Base-by-base conservation (phyloP, 169 alveolate species). In the Plasmodium falciparum region DNA sequence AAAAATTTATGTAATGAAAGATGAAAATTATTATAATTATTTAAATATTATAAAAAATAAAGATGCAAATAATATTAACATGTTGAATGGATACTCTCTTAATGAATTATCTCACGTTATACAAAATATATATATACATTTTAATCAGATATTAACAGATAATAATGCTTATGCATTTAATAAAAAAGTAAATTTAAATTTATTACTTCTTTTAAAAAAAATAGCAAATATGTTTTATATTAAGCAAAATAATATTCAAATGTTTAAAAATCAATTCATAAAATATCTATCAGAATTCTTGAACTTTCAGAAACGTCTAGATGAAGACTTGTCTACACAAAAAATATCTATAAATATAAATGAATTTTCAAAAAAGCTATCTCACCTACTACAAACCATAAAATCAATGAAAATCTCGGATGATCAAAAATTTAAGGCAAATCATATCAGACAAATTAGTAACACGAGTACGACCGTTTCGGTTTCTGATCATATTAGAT, bases 111-210 rank as follows among this genome's bases (percentile, higher is more conserved):
- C 58, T 12, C 71, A 61, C 62, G 43, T 80, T 15, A 15, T 80
- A 17, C 90, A 80, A 4, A 69, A 67, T 26, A 80, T 80, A 33
- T 50, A 26, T 7, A 17, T 47, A 1, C 47, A 66, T 59, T 71
- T 80, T 2, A 80, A 58, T 24, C 50, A 52, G 20, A 39, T 66
- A 45, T 29, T 80, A 26, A 26, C n/a, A n/a, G n/a, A 58, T 7
- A 80, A 80, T 13, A 66, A 80, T 54, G 69, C 70, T n/a, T 80
- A 80, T 24, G 45, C n/a, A 33, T 80, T 80, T 54, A 80, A 80
- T 45, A 80, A 67, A 33, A 65, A 80, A 45, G 65, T 67, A 6
- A 80, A 45, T n/a, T 13, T 80, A 13, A 80, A 52, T 54, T 22
- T 80, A 17, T 67, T 80, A 47, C 47, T 39, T 12, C 56, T 80